Conservation (phyloP, 2,329 filamentous ascomycete species). For the Cordyceps tenuipes region DNA sequence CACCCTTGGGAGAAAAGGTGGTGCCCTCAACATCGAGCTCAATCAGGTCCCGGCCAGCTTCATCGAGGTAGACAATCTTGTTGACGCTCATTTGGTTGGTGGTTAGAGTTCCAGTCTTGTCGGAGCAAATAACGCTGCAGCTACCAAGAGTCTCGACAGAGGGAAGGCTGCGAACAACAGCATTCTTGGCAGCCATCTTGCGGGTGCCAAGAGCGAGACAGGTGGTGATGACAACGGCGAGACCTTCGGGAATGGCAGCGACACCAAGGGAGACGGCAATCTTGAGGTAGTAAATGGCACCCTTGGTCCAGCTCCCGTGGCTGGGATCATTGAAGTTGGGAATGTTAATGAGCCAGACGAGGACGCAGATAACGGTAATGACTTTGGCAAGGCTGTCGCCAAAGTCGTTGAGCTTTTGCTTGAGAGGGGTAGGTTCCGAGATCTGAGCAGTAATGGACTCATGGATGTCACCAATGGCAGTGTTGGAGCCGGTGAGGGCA, state of each 20-base stretch:
- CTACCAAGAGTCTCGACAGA: conserved; percentile 97
- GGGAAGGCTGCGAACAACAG: conserved; percentile 88
- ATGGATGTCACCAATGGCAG: conserved; percentile 96
- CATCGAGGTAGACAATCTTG: conserved; percentile 77
- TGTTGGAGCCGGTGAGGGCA: conserved; percentile 78
- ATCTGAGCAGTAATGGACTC: conserved; percentile 98
- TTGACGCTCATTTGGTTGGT: conserved; percentile 99
- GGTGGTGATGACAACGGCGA: conserved; percentile 98
- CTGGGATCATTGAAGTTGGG: conserved; percentile 92
- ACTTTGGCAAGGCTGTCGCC: conserved; percentile 95
- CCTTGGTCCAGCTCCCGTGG: conserved; percentile 90
- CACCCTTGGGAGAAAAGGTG: conserved; percentile 78
- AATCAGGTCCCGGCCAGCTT: conserved; percentile 64
- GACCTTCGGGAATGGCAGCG: conserved; percentile 92
- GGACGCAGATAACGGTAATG: conserved; percentile 90
- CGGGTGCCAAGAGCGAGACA: conserved; percentile 91
- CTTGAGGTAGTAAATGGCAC: conserved; percentile 98
- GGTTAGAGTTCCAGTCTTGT: conserved; percentile 96
- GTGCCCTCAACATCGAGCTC: conserved; percentile 88
- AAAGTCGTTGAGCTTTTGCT: conserved; percentile 98
- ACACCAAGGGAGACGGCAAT: conserved; percentile 98
- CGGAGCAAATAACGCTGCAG: conserved; percentile 98
- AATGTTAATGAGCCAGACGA: conserved; percentile 98
- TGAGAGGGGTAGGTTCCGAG: conserved; percentile 90
- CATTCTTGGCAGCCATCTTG: conserved; percentile 98